Conservation (phyloP, 805 yeast species). For the Saccharomyces jurei region DNA sequence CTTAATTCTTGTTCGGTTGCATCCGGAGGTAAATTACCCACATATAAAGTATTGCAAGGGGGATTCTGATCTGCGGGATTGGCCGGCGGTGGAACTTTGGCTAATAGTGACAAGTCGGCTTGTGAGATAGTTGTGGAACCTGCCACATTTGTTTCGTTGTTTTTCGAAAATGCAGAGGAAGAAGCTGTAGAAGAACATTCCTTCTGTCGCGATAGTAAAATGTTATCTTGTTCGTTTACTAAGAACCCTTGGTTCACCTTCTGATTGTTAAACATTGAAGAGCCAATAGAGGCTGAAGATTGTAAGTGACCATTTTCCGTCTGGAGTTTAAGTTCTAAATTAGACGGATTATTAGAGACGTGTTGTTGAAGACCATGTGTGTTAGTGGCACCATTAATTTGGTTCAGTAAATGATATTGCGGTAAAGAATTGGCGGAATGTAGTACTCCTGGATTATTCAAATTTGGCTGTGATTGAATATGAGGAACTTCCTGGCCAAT, state of each 20-base stretch:
- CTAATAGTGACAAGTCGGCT: conserved; percentile 57
- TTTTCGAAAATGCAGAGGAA: not conserved
- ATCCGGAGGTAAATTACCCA: conserved; percentile 92
- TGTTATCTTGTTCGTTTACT: not conserved
- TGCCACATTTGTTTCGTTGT: conserved; percentile 5
- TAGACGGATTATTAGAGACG: not conserved
- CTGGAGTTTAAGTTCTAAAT: not conserved
- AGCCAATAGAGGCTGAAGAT: not conserved
- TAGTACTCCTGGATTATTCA: not conserved
- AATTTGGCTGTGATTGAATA: conserved; percentile 5
- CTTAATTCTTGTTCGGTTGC: conserved; percentile 87
- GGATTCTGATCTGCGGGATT: conserved; percentile 98
- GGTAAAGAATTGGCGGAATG: not conserved
- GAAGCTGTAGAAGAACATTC: conserved; percentile 12
- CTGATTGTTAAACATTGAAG: not conserved
- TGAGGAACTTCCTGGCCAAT: not conserved
- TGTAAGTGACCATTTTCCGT: not conserved
- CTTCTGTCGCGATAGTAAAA: not conserved
- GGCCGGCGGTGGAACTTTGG: conserved; percentile 80
- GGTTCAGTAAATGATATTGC: not conserved
- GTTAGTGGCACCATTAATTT: not conserved
- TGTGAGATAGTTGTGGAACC: conserved; percentile 22
- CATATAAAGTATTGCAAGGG: conserved; percentile 91
- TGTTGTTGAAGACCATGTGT: not conserved
- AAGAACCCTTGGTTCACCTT: not conserved